These are phyloP conservation scores for Aureobasidium melanogenum DNA, from an alignment of 2,329 filamentous ascomycete species.

Conservation along the genomic window DNA sequence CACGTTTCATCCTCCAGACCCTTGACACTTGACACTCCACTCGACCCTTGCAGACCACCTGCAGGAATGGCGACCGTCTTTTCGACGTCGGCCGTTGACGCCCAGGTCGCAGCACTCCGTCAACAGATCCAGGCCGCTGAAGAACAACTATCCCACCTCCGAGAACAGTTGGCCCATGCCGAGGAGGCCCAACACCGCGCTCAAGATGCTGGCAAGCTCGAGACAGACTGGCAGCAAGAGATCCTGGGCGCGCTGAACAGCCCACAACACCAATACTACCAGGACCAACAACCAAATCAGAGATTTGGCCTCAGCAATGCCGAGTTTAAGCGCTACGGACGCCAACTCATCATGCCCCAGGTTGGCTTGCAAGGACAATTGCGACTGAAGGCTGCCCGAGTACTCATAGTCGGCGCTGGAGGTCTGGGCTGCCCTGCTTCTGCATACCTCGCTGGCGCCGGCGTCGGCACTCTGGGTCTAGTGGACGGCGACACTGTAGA, in stretches of 20 bases:
- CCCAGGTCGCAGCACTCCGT: constrained; percentile 30
- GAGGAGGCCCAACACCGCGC: constrained; percentile 27
- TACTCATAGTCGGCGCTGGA: constrained; percentile 79
- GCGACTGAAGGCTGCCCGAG: constrained; percentile 56
- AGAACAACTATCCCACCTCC: constrained; percentile 31
- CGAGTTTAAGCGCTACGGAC: constrained; percentile 80
- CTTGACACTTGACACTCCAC: background rate
- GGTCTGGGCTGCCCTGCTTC: constrained; percentile 88
- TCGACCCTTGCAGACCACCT: background rate
- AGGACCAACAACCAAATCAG: background rate
- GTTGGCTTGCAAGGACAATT: constrained; percentile 74
- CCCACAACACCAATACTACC: constrained; percentile 16
- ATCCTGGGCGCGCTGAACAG: constrained; percentile 25
- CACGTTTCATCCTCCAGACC: background rate
- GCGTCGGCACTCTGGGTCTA: constrained; percentile 73
- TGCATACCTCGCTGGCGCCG: constrained; percentile 84
- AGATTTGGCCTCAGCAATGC: constrained; percentile 46
- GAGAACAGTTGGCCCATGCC: constrained; percentile 33
- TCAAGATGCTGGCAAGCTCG: constrained; percentile 8
- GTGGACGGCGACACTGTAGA: constrained; percentile 86
- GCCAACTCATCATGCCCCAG: constrained; percentile 81
- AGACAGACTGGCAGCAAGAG: constrained; percentile 34
- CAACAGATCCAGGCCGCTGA: constrained; percentile 36
- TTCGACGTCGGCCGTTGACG: constrained; percentile 16
- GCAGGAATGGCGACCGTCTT: constrained; percentile 16